Base-by-base conservation (phyloP, 129 eudicot species). In the Lactuca saligna region DNA sequence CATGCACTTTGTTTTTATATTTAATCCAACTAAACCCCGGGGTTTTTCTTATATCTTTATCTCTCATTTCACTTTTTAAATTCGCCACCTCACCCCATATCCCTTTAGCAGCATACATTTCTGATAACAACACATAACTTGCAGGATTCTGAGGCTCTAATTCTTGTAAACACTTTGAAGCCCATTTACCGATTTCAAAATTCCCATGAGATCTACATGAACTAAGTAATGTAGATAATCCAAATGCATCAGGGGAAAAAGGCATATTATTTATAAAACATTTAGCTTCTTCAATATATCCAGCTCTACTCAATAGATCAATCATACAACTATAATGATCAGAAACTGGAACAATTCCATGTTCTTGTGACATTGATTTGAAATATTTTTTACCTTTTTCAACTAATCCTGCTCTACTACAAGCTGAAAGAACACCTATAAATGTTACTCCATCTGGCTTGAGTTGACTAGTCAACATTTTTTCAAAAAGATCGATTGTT, bases 21-120 rank as follows among this genome's bases (percentile, higher is more conserved):
- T 89, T 93, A 2, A 93, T 93, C 98, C 98, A 93, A 73, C 98
- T 93, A 69, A 79, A 85, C 35, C 98, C 98, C 4, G 91, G 87
- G 59, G 89, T 97, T 69, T 93, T 93, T 69, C 80, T 83, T 17
- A 89, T 83, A 72, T 92, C 95, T 65, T 78, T 89, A 12, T 73
- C 82, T 76, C 81, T 84, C 98, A 93, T 93, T 64, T 74, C 88
- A 73, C 74, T 84, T 67, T 88, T 79, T 58, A 93, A 77, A 8
- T 75, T 78, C 61, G 97, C 96, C 38, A 93, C 98, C 69, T 85
- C 86, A 38, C 77, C 87, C 97, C 95, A 93, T 63, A 86, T 74
- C 48, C 85, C 90, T 54, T 81, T 85, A 48, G 90, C 76, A 49
- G 98, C 95, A 78, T 86, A 87, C 69, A 93, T 89, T 73, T 92